phyloP scores from a whole-genome alignment of 176 grass and related monocot species.

The Neostapfia colusana region DNA sequence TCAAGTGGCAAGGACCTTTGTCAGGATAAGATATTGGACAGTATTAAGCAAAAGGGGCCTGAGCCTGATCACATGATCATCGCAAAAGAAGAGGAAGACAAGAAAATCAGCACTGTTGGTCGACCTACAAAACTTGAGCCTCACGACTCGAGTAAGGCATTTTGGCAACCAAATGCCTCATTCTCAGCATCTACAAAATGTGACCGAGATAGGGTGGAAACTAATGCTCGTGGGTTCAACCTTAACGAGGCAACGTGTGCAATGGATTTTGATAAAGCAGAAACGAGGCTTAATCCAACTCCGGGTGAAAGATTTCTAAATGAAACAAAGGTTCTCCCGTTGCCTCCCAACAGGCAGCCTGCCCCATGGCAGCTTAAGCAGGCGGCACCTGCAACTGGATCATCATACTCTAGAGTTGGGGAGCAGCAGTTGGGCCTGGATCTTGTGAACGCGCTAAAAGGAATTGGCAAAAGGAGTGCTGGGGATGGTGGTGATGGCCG shows the following conservation, averaged over 20 bases:
- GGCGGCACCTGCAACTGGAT: slow-evolving; percentile 7
- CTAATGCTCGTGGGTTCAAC: slow-evolving; percentile 53
- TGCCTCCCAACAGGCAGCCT: slow-evolving; percentile 45
- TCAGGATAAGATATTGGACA: slow-evolving; percentile 61
- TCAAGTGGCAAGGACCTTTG: slow-evolving; percentile 65
- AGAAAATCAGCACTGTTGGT: slow-evolving; percentile 42
- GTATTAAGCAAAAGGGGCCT: slow-evolving; percentile 52
- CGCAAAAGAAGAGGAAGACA: slow-evolving; percentile 69
- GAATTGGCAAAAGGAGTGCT: slow-evolving; percentile 52
- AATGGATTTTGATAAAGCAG: slow-evolving; percentile 44
- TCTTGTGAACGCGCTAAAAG: slow-evolving; percentile 48
- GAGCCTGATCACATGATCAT: slow-evolving; percentile 63
- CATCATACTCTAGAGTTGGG: slow-evolving; percentile 51
- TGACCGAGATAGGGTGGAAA: slow-evolving; percentile 48
- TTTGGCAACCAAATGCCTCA: slow-evolving; percentile 42
- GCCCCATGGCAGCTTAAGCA: slow-evolving; percentile 60
- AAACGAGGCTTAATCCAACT: slow-evolving; percentile 26
- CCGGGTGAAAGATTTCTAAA: slow-evolving; percentile 45
- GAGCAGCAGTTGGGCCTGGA: slow-evolving; percentile 52
- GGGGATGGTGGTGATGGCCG: slow-evolving; percentile 47
- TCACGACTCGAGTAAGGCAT: slow-evolving; percentile 49
- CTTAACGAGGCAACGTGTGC: slow-evolving; percentile 54
- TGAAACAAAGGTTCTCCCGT: slow-evolving; percentile 52
- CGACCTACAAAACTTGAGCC: slow-evolving; percentile 41
- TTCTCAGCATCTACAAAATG: slow-evolving; percentile 42